phyloP scores from a whole-genome alignment of 305 asterid genomes.

The Fraxinus xanthoxyloides region DNA sequence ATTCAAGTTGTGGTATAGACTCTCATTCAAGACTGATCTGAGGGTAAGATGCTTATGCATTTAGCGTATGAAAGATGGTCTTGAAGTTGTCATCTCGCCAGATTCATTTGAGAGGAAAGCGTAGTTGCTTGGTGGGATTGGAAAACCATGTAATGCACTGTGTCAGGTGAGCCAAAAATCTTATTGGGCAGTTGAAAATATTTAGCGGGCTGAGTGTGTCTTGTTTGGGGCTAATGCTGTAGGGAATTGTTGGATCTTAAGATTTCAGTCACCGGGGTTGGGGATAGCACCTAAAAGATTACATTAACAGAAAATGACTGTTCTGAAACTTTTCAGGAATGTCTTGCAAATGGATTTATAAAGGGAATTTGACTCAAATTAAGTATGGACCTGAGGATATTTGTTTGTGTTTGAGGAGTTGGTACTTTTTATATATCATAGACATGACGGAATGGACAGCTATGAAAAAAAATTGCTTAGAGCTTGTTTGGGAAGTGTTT shows the following conservation, averaged over 20 bases:
- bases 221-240: not conserved
- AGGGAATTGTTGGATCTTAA: not conserved
- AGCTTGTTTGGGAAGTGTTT: not conserved
- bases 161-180: not conserved
- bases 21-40: slow-evolving; percentile 9
- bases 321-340: not conserved
- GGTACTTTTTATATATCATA: not conserved
- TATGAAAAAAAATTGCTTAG: not conserved
- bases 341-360: not conserved
- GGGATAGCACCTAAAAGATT: not conserved
- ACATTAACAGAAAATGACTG: not conserved
- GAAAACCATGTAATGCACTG: not conserved
- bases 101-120: not conserved
- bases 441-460: not conserved
- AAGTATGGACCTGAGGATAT: not conserved
- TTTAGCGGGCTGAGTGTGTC: not conserved
- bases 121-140: not conserved
- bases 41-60: not conserved
- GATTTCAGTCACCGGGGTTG: not conserved
- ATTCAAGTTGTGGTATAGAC: not conserved
- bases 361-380: not conserved
- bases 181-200: not conserved
- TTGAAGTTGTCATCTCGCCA: not conserved
- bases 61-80: slow-evolving; percentile 15
- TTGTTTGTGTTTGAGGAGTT: not conserved